phyloP scores from a whole-genome alignment of 2,329 filamentous ascomycete genomes.

The Neofusicoccum kwambonambiense region DNA sequence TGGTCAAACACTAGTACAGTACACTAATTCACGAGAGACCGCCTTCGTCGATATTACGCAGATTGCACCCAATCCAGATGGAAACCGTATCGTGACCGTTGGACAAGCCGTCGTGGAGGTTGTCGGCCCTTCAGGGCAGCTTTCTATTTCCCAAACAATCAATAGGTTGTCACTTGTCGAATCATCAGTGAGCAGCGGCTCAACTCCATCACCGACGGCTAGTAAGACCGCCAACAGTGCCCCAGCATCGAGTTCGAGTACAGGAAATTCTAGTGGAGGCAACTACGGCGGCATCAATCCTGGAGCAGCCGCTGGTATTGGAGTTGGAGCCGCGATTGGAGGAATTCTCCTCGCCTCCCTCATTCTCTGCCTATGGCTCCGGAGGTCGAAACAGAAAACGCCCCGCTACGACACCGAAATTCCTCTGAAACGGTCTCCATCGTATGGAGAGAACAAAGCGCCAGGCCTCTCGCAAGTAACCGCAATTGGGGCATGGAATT shows the following conservation, averaged over 20 bases:
- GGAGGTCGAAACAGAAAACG: slow-evolving; percentile 19
- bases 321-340: slow-evolving; percentile 34
- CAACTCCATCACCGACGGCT: not conserved
- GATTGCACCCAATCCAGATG: no score
- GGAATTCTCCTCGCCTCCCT: slow-evolving; percentile 29
- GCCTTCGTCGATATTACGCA: no score
- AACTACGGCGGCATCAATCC: not conserved
- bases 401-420: not conserved
- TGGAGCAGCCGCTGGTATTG: slow-evolving; percentile 36
- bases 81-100: no score
- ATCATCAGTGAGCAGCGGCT: no score
- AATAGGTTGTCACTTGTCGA: no score
- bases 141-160: no score
- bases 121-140: no score
- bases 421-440: not conserved
- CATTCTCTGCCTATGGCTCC: slow-evolving; percentile 25
- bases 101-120: no score
- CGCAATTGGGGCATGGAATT: not conserved
- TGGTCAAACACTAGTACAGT: no score
- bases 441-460: not conserved
- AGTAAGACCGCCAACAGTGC: not conserved
- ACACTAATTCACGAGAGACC: no score
- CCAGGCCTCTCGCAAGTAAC: not conserved
- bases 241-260: not conserved
- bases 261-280: not conserved